Evolutionary conservation across 75 land plant species (phyloP).

Genomic region (Cupressus sempervirens): DNA sequence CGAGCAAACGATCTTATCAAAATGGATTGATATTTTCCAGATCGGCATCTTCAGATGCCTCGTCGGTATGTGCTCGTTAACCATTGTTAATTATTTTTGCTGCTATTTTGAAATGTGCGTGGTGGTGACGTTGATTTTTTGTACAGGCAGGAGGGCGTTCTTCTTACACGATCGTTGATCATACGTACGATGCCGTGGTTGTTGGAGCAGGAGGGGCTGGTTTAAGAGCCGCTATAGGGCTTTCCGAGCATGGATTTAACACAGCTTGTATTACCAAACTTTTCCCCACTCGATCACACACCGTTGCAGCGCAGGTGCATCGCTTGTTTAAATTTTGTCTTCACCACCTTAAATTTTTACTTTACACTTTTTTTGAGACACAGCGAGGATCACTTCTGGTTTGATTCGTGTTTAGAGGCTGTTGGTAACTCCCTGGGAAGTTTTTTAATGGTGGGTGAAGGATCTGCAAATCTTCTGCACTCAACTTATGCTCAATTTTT

Average conservation of each 20-base stretch:
- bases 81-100: neutral
- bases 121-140: neutral
- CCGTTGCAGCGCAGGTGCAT: conserved; percentile 96
- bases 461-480: no score
- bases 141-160: conserved; percentile 9
- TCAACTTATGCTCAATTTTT: no score
- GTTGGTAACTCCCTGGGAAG: no score
- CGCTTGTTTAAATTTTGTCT: neutral
- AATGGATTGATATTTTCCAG: neutral
- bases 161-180: conserved; percentile 89
- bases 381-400: neutral
- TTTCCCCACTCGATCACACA: conserved; percentile 96
- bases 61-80: neutral
- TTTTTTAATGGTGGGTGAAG: no score
- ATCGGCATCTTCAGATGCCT: conserved; percentile 5
- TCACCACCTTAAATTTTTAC: neutral
- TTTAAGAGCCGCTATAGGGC: conserved; percentile 90
- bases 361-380: neutral
- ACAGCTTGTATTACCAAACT: conserved; percentile 98
- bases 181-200: conserved; percentile 93
- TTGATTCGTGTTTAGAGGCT: no score
- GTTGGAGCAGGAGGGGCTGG: conserved; percentile 99
- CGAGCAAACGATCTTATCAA: neutral
- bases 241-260: conserved; percentile 95
- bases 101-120: neutral